Evolutionary conservation across 352 stramenopile species (phyloP).

Genomic region (Elongisporangium prolatum): DNA sequence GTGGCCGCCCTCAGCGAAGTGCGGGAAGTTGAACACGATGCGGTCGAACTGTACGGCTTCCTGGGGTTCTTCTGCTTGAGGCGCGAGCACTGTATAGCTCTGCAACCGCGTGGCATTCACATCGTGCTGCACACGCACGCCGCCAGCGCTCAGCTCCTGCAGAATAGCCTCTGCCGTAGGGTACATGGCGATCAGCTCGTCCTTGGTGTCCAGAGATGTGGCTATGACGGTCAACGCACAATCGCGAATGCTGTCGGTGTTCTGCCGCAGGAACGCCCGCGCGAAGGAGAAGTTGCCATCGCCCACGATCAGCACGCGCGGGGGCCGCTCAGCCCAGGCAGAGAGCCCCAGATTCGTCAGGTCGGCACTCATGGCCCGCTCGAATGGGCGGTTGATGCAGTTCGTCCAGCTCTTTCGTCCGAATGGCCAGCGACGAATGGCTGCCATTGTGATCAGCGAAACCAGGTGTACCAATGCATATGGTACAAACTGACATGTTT

Average conservation of each 20-base stretch:
- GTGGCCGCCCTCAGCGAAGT: conserved; percentile 71
- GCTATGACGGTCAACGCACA: conserved; percentile 33
- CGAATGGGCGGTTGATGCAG: background rate
- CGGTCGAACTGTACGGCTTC: conserved; percentile 35
- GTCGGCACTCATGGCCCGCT: conserved; percentile 20
- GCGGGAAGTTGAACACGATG: conserved; percentile 87
- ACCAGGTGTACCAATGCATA: background rate
- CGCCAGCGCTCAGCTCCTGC: conserved; percentile 39
- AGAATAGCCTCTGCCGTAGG: conserved; percentile 48
- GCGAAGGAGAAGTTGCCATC: conserved; percentile 87
- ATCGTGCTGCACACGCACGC: conserved; percentile 52
- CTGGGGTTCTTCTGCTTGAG: no score
- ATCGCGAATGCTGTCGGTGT: conserved; percentile 14
- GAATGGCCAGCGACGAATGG: background rate
- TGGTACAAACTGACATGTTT: no score
- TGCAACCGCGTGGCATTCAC: conserved; percentile 73
- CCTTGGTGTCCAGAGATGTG: conserved; percentile 65
- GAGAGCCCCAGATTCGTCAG: conserved; percentile 46
- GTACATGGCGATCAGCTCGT: conserved; percentile 74
- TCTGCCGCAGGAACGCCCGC: conserved; percentile 59
- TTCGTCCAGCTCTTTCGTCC: background rate
- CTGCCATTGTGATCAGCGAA: background rate
- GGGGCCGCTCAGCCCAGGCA: conserved; percentile 6
- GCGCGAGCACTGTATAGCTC: conserved; percentile 18
- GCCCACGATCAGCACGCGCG: conserved; percentile 62